A percentile compares a stretch with the other conserved stretches of the same genome.
Conservation (phyloP, 2,329 filamentous ascomycete species). For the Curvularia lunata region DNA sequence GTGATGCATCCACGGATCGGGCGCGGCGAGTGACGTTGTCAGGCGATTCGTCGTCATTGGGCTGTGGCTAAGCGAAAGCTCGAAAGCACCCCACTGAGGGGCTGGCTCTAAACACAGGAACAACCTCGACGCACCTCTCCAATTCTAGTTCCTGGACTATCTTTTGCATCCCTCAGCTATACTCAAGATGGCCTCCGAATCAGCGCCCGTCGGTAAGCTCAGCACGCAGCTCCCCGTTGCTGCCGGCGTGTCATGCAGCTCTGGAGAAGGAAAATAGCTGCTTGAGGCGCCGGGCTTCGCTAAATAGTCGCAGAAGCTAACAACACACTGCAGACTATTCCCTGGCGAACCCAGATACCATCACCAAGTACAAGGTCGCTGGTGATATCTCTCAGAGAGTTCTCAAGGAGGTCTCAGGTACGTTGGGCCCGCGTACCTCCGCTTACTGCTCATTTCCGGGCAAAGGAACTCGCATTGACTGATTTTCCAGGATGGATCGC, state of each 20-base stretch:
- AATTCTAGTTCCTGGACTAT: conserved; percentile 31
- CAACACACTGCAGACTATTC: conserved; percentile 71
- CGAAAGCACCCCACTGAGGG: conserved; percentile 39
- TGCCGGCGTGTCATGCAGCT: conserved; percentile 1
- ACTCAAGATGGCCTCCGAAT: conserved; percentile 45
- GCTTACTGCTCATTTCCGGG: conserved; percentile 5
- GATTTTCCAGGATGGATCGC: conserved; percentile 67
- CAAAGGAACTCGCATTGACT: conserved; percentile 32
- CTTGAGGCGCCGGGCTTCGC: conserved; percentile 19
- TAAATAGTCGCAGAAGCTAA: conserved; percentile 37
- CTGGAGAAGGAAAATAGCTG: conserved; percentile 3
- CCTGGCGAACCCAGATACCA: conserved; percentile 88
- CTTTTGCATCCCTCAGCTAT: conserved; percentile 27
- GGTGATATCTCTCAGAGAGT: conserved; percentile 95
- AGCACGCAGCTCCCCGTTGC: not conserved
- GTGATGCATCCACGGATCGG: conserved; percentile 8
- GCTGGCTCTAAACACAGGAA: conserved; percentile 43
- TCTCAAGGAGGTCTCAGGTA: conserved; percentile 78
- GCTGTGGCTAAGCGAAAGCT: conserved; percentile 38
- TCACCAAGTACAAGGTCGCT: conserved; percentile 99
- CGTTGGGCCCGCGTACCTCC: conserved; percentile 16
- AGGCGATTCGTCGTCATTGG: conserved; percentile 34
- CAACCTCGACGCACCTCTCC: conserved; percentile 31
- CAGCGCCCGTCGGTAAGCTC: conserved; percentile 40
- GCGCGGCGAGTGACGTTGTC: conserved; percentile 15